phyloP scores from a whole-genome alignment of 805 yeast species.

The Wickerhamomyces sydowiorum region DNA sequence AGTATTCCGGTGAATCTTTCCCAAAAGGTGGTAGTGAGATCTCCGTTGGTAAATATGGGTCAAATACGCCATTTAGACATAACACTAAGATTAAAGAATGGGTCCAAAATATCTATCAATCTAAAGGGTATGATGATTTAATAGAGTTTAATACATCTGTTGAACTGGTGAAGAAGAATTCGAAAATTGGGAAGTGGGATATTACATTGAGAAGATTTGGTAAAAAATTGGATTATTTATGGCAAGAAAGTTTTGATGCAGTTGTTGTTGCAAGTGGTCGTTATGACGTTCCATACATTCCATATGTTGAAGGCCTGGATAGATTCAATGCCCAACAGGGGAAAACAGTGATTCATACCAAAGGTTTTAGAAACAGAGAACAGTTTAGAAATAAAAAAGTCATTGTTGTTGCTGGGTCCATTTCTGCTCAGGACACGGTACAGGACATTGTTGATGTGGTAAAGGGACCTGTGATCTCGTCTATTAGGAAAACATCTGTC shows the following conservation, averaged over 20 bases:
- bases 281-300: conserved; percentile 49
- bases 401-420: conserved; percentile 36
- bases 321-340: conserved; percentile 34
- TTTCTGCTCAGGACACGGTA: conserved; percentile 37
- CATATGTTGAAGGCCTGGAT: conserved; percentile 42
- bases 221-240: conserved; percentile 10
- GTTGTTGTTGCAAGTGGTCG: conserved; percentile 55
- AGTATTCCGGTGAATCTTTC: conserved; percentile 5
- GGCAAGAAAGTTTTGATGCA: conserved; percentile 48
- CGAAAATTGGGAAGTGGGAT: neutral
- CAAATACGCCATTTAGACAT: conserved; percentile 8
- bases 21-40: neutral
- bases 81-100: conserved; percentile 4
- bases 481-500: conserved; percentile 2
- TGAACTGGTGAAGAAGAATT: neutral
- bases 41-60: conserved; percentile 3
- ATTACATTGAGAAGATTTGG: neutral
- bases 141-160: conserved; percentile 1
- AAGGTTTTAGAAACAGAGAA: conserved; percentile 33
- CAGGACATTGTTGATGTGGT: conserved; percentile 31
- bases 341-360: conserved; percentile 21
- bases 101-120: neutral
- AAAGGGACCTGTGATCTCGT: conserved; percentile 47
- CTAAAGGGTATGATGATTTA: neutral
- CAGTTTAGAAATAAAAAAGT: conserved; percentile 34